Evolutionary conservation across 495 filamentous ascomycete species (phyloP).

Genomic region (Aspergillus sparsus): DNA sequence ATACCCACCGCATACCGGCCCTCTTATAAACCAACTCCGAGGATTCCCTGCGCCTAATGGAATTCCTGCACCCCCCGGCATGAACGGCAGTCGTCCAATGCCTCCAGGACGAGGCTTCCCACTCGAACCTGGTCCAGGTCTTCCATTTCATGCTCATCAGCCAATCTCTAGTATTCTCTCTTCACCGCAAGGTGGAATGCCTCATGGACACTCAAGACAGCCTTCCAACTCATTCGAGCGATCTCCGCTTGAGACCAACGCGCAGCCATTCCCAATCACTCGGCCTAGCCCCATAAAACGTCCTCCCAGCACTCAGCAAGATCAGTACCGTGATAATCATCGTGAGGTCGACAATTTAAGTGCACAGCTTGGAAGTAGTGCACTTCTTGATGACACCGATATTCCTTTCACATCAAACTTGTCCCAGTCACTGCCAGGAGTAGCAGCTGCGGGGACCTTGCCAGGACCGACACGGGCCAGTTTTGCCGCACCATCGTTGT

Average conservation of each 20-base stretch:
- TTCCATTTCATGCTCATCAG: constrained; percentile 39
- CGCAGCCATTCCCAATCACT: constrained; percentile 63
- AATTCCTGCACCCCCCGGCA: constrained; percentile 58
- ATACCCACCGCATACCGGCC: constrained; percentile 52
- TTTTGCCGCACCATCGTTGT: constrained; percentile 50
- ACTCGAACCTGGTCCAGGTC: constrained; percentile 48
- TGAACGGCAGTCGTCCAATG: constrained; percentile 59
- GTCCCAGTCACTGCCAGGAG: constrained; percentile 45
- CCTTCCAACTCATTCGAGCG: constrained; percentile 60
- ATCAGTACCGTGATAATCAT: constrained; percentile 45
- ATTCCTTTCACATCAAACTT: constrained; percentile 47
- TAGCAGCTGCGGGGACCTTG: constrained; percentile 34
- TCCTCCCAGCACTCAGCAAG: constrained; percentile 73
- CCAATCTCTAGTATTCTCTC: constrained; percentile 37
- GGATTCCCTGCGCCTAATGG: constrained; percentile 58
- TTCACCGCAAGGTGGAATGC: constrained; percentile 38
- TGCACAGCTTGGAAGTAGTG: constrained; percentile 87
- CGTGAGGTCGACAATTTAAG: constrained; percentile 71
- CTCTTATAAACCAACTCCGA: constrained; percentile 49
- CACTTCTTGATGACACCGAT: constrained; percentile 81
- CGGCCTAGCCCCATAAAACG: constrained; percentile 87
- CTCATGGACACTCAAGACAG: constrained; percentile 60
- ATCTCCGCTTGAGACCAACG: constrained; percentile 44
- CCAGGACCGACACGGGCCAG: constrained; percentile 45
- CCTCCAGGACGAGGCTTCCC: constrained; percentile 66